Evolutionary conservation across 805 yeast species (phyloP).

Genomic region (Ogataea salicorniae): DNA sequence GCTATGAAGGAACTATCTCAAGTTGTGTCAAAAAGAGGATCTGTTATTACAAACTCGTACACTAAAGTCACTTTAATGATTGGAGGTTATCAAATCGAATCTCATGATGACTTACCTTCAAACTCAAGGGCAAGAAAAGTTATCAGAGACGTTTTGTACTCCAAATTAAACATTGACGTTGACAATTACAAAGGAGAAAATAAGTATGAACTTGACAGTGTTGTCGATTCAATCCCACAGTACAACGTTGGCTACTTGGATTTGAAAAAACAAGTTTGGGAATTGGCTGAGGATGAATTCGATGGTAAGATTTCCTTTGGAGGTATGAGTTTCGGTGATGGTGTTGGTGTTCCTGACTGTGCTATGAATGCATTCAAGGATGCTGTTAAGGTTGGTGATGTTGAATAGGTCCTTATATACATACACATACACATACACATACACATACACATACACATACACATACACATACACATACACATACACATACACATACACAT

Average conservation of each 20-base stretch:
- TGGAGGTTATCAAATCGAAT: constrained; percentile 53
- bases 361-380: constrained; percentile 57
- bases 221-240: constrained; percentile 70
- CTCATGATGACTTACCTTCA: constrained; percentile 16
- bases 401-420: background rate
- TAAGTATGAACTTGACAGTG: constrained; percentile 35
- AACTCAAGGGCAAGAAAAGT: constrained; percentile 18
- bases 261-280: constrained; percentile 32
- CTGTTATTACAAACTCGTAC: constrained; percentile 32
- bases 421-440: background rate
- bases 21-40: constrained; percentile 14
- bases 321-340: constrained; percentile 76
- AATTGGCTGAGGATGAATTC: constrained; percentile 31
- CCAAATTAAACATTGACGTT: constrained; percentile 17
- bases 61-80: constrained; percentile 84
- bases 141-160: constrained; percentile 18
- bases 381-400: constrained; percentile 36
- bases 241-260: constrained; percentile 65
- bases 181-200: constrained; percentile 9
- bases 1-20: constrained; percentile 12
- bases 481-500: background rate
- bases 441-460: background rate
- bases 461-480: background rate
- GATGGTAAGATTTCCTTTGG: constrained; percentile 49
- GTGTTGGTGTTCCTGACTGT: constrained; percentile 89